Evolutionary conservation across 352 stramenopile genomes (phyloP), one percentile per base, ranked within the genome.

Genomic region (Phytophthora vignae): DNA sequence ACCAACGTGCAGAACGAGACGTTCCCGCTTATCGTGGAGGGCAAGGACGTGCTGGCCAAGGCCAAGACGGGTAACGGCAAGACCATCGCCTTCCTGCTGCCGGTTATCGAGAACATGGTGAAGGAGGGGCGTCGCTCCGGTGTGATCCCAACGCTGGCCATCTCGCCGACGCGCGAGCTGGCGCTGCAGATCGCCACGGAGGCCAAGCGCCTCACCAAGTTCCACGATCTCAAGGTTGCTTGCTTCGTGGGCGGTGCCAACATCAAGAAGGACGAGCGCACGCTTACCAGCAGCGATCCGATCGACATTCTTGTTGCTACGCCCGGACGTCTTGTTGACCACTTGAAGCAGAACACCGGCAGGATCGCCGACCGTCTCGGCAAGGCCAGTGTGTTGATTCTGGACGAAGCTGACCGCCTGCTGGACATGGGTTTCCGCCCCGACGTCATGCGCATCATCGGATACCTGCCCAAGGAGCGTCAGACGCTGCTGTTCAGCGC

Each of bases 401-500:
- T 99, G 48, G 98, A 99, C 74, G 98, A 99, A 88, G 96, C 93
- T 3, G 98, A 99, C 76, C 90, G 97, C 14, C 82, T 99, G 22
- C 74, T 99, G 19, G 97, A 99, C 78, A 98, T 99, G 90, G 97
- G 97, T 10, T 98, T 99, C 73, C 82, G 87, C 19, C 88, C 85
- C 1, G 92, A 98, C 61, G 97, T 99, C 67, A 87, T 95, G 64
- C 85, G 88, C 61, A 98, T 99, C 58, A 87, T 94, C n/a, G 73
- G 61, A 17, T 80, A 64, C 33, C 48, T 92, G 42, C 84, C 84
- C 1, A 73, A 74, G 57, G 29, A 90, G 44, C 90, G 97, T 19
- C 97, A 99, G 78, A 99, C 96, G 29, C 84, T 99, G n/a, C 79
- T 99, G 4, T 99, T 99, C 74, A 98, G 92, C 33, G 97, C 98